Evolutionary conservation across 2,329 filamentous ascomycete genomes (phyloP).

Genomic region (Cercospora nicotianae): DNA sequence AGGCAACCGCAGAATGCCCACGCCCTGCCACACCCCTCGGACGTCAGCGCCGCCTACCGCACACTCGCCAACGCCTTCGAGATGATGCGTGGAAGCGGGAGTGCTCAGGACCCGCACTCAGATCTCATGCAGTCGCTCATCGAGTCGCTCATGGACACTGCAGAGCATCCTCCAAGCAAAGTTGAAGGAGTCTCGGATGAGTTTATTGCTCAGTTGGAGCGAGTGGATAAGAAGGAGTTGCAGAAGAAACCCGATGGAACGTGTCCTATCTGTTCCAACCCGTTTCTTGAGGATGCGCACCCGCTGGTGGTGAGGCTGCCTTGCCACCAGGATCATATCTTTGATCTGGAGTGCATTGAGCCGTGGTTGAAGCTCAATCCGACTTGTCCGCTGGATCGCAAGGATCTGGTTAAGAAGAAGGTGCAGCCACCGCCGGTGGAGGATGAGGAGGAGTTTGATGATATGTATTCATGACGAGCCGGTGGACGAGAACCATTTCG

Average conservation of each 20-base stretch:
- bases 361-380: slow-evolving; percentile 65
- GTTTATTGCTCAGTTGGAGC: slow-evolving; percentile 61
- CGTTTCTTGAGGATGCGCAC: slow-evolving; percentile 62
- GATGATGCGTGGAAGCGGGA: slow-evolving; percentile 50
- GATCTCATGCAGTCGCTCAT: slow-evolving; percentile 58
- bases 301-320: slow-evolving; percentile 64
- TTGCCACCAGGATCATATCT: slow-evolving; percentile 62
- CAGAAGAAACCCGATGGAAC: slow-evolving; percentile 48
- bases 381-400: slow-evolving; percentile 63
- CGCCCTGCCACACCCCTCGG: slow-evolving; percentile 60
- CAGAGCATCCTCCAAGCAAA: slow-evolving; percentile 60
- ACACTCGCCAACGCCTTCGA: slow-evolving; percentile 62
- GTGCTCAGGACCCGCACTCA: slow-evolving; percentile 26
- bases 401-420: slow-evolving; percentile 58
- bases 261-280: slow-evolving; percentile 62
- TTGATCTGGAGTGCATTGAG: slow-evolving; percentile 65
- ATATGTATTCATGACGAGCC: slow-evolving; percentile 49
- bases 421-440: slow-evolving; percentile 36
- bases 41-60: slow-evolving; percentile 59
- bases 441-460: slow-evolving; percentile 54
- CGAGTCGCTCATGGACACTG: slow-evolving; percentile 53
- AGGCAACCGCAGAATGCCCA: slow-evolving; percentile 55
- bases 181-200: slow-evolving; percentile 62
- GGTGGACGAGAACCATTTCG: not conserved
- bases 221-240: slow-evolving; percentile 57